Conservation (phyloP, 495 filamentous ascomycete genomes). For the Penicillium argentinense region DNA sequence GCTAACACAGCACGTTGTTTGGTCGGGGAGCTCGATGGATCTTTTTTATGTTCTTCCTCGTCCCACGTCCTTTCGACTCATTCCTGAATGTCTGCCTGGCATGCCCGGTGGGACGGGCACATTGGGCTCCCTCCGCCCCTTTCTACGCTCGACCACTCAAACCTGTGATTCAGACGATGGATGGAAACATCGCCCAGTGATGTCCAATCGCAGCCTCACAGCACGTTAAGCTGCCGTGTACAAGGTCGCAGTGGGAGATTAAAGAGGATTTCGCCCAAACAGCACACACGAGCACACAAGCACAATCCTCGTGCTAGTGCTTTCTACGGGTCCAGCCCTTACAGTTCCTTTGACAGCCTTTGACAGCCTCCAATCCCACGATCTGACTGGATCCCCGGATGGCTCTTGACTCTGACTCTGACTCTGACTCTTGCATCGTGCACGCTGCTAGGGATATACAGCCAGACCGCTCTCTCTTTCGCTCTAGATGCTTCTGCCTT, state of each 20-base stretch:
- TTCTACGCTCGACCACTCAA: conserved; percentile 10
- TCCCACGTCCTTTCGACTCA: not conserved
- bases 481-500: not conserved
- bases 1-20: too few species aligned
- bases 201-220: not conserved
- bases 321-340: not conserved
- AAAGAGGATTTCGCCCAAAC: conserved; percentile 6
- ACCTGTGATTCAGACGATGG: not conserved
- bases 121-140: conserved; percentile 10
- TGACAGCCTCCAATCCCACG: too few species aligned
- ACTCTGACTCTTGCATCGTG: too few species aligned
- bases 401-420: too few species aligned
- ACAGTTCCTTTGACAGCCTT: too few species aligned
- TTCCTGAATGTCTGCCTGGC: conserved; percentile 11
- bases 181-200: too few species aligned
- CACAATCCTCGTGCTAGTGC: too few species aligned
- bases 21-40: too few species aligned
- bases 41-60: not conserved
- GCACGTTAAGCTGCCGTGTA: not conserved
- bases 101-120: conserved; percentile 15
- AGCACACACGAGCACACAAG: too few species aligned
- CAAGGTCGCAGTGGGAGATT: conserved; percentile 6
- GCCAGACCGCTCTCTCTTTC: not conserved
- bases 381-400: too few species aligned
- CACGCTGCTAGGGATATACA: too few species aligned